Evolutionary conservation across 2,329 filamentous ascomycete species (phyloP).

Genomic region (Talaromyces sp.): DNA sequence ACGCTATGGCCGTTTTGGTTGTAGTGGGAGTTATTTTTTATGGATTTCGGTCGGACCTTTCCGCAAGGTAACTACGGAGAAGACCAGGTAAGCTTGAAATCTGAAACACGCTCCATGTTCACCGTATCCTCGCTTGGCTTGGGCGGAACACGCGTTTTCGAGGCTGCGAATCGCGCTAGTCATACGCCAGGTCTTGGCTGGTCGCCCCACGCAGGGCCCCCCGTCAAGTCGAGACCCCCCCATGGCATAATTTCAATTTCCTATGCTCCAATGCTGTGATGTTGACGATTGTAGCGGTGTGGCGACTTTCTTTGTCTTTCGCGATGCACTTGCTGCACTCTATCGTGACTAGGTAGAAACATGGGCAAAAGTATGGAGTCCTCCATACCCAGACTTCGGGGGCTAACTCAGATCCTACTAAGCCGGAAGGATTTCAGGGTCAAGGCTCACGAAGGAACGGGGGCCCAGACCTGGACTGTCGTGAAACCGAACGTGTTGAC

Average conservation of each 20-base stretch:
- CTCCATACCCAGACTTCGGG: not conserved
- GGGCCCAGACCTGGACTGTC: not conserved
- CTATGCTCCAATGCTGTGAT: not conserved
- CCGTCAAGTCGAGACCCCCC: conserved; percentile 16
- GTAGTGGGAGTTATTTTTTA: not conserved
- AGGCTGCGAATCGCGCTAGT: conserved; percentile 22
- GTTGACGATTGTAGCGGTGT: conserved; percentile 14
- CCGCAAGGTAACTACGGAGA: not conserved
- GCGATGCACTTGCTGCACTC: not conserved
- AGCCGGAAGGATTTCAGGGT: not conserved
- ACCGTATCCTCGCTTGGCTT: conserved; percentile 14
- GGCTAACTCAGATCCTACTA: not conserved
- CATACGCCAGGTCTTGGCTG: conserved; percentile 19
- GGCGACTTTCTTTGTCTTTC: not conserved
- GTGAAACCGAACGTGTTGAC: not conserved
- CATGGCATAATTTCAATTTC: not conserved
- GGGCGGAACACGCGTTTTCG: conserved; percentile 28
- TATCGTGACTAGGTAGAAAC: not conserved
- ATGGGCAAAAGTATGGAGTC: not conserved
- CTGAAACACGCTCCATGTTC: conserved; percentile 22
- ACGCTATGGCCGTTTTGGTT: not conserved
- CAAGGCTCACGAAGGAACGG: not conserved
- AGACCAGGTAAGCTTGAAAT: conserved; percentile 14
- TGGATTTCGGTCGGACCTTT: conserved; percentile 6
- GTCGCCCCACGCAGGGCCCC: conserved; percentile 7